A percentile compares a stretch with the other conserved stretches of the same genome.
Conservation (phyloP, 2,329 filamentous ascomycete species). For the Xylaria multiplex region DNA sequence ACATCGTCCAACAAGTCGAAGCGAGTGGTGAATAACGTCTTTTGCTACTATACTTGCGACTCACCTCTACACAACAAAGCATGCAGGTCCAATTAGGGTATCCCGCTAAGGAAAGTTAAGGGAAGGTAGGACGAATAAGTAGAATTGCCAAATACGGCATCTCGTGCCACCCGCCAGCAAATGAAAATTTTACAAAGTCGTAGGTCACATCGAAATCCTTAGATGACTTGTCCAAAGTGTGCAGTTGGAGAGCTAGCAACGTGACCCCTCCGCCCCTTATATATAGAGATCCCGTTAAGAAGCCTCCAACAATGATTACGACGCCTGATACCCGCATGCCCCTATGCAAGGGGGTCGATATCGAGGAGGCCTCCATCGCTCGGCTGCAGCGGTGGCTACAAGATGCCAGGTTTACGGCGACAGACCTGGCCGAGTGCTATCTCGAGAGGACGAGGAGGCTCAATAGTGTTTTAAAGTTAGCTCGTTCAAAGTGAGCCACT, state of each 20-base stretch:
- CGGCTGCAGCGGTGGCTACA: slow-evolving; percentile 32
- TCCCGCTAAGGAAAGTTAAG: slow-evolving; percentile 14
- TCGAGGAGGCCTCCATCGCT: slow-evolving; percentile 36
- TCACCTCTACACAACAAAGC: slow-evolving; percentile 17
- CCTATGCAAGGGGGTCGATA: slow-evolving; percentile 30
- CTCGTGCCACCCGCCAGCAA: slow-evolving; percentile 6
- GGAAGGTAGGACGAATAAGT: slow-evolving; percentile 7
- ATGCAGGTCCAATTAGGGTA: slow-evolving; percentile 29
- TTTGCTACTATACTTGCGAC: not conserved
- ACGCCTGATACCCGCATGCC: slow-evolving; percentile 24
- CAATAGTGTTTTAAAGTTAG: slow-evolving; percentile 29
- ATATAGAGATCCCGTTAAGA: not conserved
- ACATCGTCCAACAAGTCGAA: not conserved
- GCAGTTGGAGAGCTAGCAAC: not conserved
- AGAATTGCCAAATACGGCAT: slow-evolving; percentile 20
- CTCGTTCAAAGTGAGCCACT: not conserved
- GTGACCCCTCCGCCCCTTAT: not conserved
- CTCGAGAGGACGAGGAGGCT: slow-evolving; percentile 29
- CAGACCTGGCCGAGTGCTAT: slow-evolving; percentile 32
- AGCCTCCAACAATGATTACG: slow-evolving; percentile 19
- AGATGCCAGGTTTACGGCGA: slow-evolving; percentile 26
- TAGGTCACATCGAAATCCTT: not conserved
- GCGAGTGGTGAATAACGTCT: no score
- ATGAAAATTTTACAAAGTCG: slow-evolving; percentile 1
- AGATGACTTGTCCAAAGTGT: no score